Percentiles rank a stretch among this genome's conserved stretches.
These are phyloP conservation scores for Solanum neorickii DNA, from an alignment of 257 asterid species.

Conservation along the genomic window DNA sequence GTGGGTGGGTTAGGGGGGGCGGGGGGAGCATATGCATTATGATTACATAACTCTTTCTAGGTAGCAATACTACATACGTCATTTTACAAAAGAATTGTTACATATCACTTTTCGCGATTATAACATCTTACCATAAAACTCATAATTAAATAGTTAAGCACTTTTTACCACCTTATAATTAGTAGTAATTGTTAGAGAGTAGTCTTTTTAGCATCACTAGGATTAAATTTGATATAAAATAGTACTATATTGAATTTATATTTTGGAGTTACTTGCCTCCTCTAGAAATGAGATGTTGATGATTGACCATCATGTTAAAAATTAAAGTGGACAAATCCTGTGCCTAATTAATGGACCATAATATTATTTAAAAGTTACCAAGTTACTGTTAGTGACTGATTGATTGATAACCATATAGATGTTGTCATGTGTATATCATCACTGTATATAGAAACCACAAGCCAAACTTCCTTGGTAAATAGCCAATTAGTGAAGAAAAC, in stretches of 20 bases:
- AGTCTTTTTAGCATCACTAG: not conserved
- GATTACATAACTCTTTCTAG: conserved; percentile 18
- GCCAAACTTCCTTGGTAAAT: not conserved
- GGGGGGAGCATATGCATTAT: conserved; percentile 8
- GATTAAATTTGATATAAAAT: not conserved
- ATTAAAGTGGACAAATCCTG: conserved; percentile 24
- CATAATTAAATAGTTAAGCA: conserved; percentile 10
- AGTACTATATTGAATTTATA: not conserved
- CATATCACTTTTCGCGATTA: conserved; percentile 14
- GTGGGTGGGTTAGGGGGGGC: not conserved
- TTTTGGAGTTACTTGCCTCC: conserved; percentile 11
- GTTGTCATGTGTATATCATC: not conserved
- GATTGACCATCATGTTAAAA: conserved; percentile 31
- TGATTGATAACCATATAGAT: not conserved
- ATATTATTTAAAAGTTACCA: not conserved
- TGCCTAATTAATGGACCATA: conserved; percentile 19
- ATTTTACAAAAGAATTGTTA: not conserved
- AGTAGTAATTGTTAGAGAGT: conserved; percentile 14
- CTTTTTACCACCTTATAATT: conserved; percentile 21
- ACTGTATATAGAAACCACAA: not conserved
- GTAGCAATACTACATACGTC: conserved; percentile 1
- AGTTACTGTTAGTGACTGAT: conserved; percentile 1
- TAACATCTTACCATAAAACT: conserved; percentile 18
- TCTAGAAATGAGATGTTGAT: conserved; percentile 17
- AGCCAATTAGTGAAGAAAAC: not conserved